phyloP scores from a whole-genome alignment of 805 yeast species.

The Yamadazyma paraphyllophila region DNA sequence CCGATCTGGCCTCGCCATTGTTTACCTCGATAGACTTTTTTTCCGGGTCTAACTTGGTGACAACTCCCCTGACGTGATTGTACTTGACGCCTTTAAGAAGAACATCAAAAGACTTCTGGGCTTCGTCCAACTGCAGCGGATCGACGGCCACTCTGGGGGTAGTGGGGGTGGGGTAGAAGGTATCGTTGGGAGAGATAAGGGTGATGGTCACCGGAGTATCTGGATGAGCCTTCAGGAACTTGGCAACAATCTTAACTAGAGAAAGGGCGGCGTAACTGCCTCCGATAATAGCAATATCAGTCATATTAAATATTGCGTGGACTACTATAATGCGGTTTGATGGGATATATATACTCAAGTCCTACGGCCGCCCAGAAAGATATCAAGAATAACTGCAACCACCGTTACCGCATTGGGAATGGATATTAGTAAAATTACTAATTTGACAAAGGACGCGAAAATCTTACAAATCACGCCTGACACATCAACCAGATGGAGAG shows the following conservation, averaged over 20 bases:
- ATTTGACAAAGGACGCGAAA: too few species aligned
- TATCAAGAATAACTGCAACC: too few species aligned
- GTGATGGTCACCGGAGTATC: constrained; percentile 16
- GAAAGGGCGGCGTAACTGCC: constrained; percentile 30
- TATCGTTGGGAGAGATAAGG: constrained; percentile 17
- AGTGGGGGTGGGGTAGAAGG: constrained; percentile 24
- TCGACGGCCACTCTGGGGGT: constrained; percentile 35
- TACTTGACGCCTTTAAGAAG: constrained; percentile 13
- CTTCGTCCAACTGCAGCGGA: constrained; percentile 18
- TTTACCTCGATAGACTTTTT: constrained; percentile 15
- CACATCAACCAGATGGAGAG: too few species aligned
- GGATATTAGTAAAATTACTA: too few species aligned
- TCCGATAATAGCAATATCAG: constrained; percentile 31
- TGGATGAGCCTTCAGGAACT: background rate
- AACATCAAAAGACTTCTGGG: constrained; percentile 19
- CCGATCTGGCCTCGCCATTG: constrained; percentile 1
- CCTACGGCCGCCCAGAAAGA: too few species aligned
- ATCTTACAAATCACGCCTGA: too few species aligned
- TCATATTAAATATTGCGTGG: background rate
- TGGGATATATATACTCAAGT: too few species aligned
- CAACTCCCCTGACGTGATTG: constrained; percentile 24
- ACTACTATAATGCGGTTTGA: background rate
- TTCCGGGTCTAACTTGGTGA: constrained; percentile 24
- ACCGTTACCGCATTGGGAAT: too few species aligned
- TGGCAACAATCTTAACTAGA: constrained; percentile 9